Evolutionary conservation across 2,329 filamentous ascomycete genomes (phyloP).

Genomic region (Aspergillus brasiliensis): DNA sequence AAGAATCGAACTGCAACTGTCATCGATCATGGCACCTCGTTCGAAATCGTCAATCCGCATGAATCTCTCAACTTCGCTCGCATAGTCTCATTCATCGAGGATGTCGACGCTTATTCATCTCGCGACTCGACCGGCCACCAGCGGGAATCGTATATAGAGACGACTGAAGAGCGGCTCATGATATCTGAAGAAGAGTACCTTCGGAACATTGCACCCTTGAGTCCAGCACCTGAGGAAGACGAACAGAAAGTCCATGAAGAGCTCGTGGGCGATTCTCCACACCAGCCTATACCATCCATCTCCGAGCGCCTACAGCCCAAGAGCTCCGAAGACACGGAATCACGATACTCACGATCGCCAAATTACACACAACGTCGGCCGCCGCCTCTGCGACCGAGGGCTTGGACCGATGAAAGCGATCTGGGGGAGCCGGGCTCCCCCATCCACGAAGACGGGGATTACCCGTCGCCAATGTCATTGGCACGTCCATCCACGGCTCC

Average conservation of each 20-base stretch:
- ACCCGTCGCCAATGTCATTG: not conserved
- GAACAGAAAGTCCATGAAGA: slow-evolving; percentile 22
- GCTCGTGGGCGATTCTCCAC: slow-evolving; percentile 24
- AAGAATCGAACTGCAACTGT: slow-evolving; percentile 31
- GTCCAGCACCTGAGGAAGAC: slow-evolving; percentile 8
- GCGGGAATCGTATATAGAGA: slow-evolving; percentile 26
- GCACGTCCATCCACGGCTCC: slow-evolving; percentile 2
- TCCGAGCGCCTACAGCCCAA: slow-evolving; percentile 26
- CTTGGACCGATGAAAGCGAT: slow-evolving; percentile 27
- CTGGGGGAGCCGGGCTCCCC: slow-evolving; percentile 36
- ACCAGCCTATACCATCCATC: slow-evolving; percentile 30
- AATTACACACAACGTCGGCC: slow-evolving; percentile 19
- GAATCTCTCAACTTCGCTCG: slow-evolving; percentile 38
- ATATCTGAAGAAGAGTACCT: slow-evolving; percentile 20
- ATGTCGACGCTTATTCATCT: slow-evolving; percentile 30
- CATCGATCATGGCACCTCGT: slow-evolving; percentile 37
- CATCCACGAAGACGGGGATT: slow-evolving; percentile 10
- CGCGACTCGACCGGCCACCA: slow-evolving; percentile 21
- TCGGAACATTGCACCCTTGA: not conserved
- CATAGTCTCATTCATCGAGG: slow-evolving; percentile 41
- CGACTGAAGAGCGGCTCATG: slow-evolving; percentile 10
- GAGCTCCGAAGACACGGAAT: slow-evolving; percentile 14
- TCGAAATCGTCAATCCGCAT: slow-evolving; percentile 43
- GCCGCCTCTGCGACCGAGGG: slow-evolving; percentile 18
- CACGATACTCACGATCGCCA: slow-evolving; percentile 13